Evolutionary conservation across 148 eudicot species (phyloP), one percentile per base, ranked within the genome.

Genomic region (Silene latifolia): DNA sequence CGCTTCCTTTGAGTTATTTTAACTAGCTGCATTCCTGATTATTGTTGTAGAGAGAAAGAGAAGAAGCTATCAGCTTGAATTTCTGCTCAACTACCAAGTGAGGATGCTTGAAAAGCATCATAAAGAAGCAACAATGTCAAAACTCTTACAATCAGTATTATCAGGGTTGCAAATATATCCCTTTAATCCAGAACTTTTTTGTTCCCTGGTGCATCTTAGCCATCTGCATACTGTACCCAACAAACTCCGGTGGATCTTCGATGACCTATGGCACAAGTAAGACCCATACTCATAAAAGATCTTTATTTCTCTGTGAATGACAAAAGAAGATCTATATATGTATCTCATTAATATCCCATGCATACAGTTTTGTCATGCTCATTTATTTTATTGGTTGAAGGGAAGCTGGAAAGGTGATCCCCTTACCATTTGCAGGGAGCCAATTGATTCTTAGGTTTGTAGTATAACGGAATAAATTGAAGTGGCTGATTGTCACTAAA

Each of bases 131-230:
- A 80, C 82, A 81, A 67, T 88, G 60, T 81, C 92, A 39, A 85
- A 82, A 63, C 72, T 90, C 19, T 76, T 91, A 90, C 89, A 82
- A 44, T 77, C 84, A 68, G 73, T 95, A 77, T 69, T 82, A 39
- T 87, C 82, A 79, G 98, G 98, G 58, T 75, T 95, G 89, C 89
- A 88, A 76, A 79, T 88, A 18, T 92, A 92, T 81, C 96, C 98
- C 68, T 83, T 63, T 72, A 90, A 84, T 76, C 88, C 90, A 0
- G 81, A 85, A 72, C 87, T 95, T 59, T 87, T 86, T 66, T 58
- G 53, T 70, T 84, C 90, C 75, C 82, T 94, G 67, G 78, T 94
- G 69, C 87, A 87, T 83, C 81, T 88, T 62, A 72, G 92, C 77
- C 82, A 83, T 79, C 83, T 85, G 25, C 82, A 92, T 82, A 79